Base-by-base conservation (phyloP, 306 rosid species). In the Echinosophora koreensis region DNA sequence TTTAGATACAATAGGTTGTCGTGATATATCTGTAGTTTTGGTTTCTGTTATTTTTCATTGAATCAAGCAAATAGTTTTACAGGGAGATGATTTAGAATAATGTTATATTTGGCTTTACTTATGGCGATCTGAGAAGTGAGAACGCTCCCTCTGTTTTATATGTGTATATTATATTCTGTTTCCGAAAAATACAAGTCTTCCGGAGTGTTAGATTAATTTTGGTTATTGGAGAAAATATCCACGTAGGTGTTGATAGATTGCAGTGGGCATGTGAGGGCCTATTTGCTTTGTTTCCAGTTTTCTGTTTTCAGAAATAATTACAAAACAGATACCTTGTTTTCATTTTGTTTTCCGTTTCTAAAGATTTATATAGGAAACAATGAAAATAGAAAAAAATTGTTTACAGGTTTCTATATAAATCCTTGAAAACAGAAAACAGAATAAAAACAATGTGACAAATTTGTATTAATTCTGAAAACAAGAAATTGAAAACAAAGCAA, bases 21-120 rank as follows among this genome's bases (percentile, higher is more conserved):
- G 69, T 70, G 74, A 69, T 37, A 47, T 30, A 30, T 78, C 44
- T 74, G 39, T 81, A 74, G 80, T 72, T 67, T 76, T 42, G 28
- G 28, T 39, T 85, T 34, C 28, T 60, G 79, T 64, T 69, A 17
- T 62, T 64, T 78, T 62, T 39, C 37, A 22, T 78, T 85, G 66
- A 74, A 58, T 78, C 74, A 50, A 81, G 79, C 65, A 69, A 73
- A 78, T 66, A 81, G 86, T 58, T 42, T 61, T 74, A 57, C 71
- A 57, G 60, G 77, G 58, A 60, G 80, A 55, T 65, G n/a, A 39
- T 77, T 81, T 68, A 81, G 83, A 73, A 77, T 81, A 61, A 61
- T 73, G 18, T 51, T 61, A 57, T 71, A 72, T 57, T 47, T 77
- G 42, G 61, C 50, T 56, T 35, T 44, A 7, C 47, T 50, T 58